A percentile compares a stretch with the other conserved stretches of the same genome.
Evolutionary conservation across 768 basidiomycete species (phyloP).

Genomic region (Hysterangium stoloniferum): DNA sequence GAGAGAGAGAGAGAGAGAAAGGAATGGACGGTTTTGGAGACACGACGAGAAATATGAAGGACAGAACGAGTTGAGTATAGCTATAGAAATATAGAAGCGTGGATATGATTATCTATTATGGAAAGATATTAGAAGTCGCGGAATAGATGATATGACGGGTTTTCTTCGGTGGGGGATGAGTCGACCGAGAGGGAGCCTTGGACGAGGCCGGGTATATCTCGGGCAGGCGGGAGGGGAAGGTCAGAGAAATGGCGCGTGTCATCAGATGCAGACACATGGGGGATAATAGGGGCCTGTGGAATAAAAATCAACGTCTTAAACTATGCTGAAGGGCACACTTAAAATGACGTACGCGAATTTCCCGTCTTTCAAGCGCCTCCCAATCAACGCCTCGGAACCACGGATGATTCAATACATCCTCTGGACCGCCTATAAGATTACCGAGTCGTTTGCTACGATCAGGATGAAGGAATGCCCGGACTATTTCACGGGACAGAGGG

Average conservation of each 20-base stretch:
- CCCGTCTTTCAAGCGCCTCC: constrained; percentile 77
- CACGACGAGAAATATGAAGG: background rate
- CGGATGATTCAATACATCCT: constrained; percentile 84
- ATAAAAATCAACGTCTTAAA: background rate
- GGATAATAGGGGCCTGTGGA: constrained; percentile 75
- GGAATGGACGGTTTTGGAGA: background rate
- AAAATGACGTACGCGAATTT: constrained; percentile 60
- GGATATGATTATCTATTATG: background rate
- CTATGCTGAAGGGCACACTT: background rate
- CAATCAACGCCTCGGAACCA: constrained; percentile 97
- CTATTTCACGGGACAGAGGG: constrained; percentile 79
- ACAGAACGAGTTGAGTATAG: background rate
- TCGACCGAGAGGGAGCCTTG: constrained; percentile 11
- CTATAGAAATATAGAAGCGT: background rate
- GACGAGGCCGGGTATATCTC: constrained; percentile 74
- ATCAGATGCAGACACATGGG: constrained; percentile 68
- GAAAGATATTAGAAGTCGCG: constrained; percentile 11
- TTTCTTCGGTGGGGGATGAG: constrained; percentile 3
- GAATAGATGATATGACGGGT: constrained; percentile 10
- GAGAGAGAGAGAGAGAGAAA: constrained; percentile 2
- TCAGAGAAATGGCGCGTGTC: constrained; percentile 85
- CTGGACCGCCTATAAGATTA: constrained; percentile 86
- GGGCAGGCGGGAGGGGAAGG: constrained; percentile 64
- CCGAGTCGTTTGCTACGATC: constrained; percentile 89
- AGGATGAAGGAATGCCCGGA: constrained; percentile 82